phyloP scores from a whole-genome alignment of 2,329 filamentous ascomycete species.

The Paraphoma sp. region DNA sequence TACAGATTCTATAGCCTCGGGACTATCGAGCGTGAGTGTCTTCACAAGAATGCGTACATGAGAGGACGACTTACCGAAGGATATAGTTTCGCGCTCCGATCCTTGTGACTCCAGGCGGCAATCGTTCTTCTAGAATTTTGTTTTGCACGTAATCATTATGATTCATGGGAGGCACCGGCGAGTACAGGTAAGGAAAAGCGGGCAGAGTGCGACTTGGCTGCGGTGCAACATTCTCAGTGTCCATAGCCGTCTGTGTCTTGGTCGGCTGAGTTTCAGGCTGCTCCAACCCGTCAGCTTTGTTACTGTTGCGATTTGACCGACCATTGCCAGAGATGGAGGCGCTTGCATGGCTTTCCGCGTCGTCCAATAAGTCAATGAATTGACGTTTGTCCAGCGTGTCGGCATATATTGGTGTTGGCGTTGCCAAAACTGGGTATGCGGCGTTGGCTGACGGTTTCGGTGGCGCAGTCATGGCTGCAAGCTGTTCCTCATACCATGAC shows the following conservation, averaged over 20 bases:
- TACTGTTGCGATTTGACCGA: slow-evolving; percentile 14
- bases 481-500: slow-evolving; percentile 35
- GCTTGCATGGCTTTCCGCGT: slow-evolving; percentile 19
- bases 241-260: slow-evolving; percentile 21
- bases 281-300: slow-evolving; percentile 15
- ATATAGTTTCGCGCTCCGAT: slow-evolving; percentile 67
- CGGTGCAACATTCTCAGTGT: slow-evolving; percentile 15
- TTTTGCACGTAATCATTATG: slow-evolving; percentile 47
- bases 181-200: slow-evolving; percentile 38
- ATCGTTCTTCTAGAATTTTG: slow-evolving; percentile 50
- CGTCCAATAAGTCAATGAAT: slow-evolving; percentile 32
- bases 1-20: slow-evolving; percentile 81
- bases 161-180: slow-evolving; percentile 34
- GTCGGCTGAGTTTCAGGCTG: slow-evolving; percentile 32
- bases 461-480: slow-evolving; percentile 33
- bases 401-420: slow-evolving; percentile 21
- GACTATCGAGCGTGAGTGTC: slow-evolving; percentile 42
- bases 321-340: slow-evolving; percentile 10
- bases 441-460: slow-evolving; percentile 13
- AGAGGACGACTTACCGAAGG: slow-evolving; percentile 54
- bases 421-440: slow-evolving; percentile 19
- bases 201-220: slow-evolving; percentile 29
- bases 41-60: not conserved
- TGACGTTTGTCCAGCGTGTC: slow-evolving; percentile 36
- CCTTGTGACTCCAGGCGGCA: slow-evolving; percentile 63